Base-by-base conservation (phyloP, 2,329 filamentous ascomycete species). In the Chaetomiaceae sp. region DNA sequence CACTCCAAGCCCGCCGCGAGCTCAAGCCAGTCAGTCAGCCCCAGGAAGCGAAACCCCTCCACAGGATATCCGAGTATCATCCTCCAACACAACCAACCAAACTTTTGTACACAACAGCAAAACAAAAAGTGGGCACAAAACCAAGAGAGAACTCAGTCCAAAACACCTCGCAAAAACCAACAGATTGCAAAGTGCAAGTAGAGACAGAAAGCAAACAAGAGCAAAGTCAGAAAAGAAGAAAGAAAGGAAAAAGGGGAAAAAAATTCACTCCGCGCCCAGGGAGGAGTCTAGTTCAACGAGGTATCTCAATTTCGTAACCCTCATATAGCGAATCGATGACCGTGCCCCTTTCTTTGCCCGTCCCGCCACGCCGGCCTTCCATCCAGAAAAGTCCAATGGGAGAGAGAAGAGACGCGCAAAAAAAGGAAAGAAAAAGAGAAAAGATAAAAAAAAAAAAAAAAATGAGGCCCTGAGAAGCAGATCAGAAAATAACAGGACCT, bases 281-380 rank as follows among this genome's bases (percentile, higher is more conserved):
- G n/a, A n/a, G n/a, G 34, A 52, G 42, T 41, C 25, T 37, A 42
- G 13, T 31, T 14, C 23, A 27, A 40, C 35, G 44, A 64, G 62
- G 62, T 65, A 65, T 66, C 62, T 63, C 57, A 57, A 56, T 56
- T 57, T 59, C 54, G 52, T 58, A 51, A 51, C 42, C 53, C 59
- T 59, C 59, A 55, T 58, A 45, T 55, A 40, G 39, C 33, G 19
- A n/a, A 49, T 49, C 44, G 44, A 39, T 51, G 25, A 25, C 20
- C 44, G 12, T 21, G 19, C 43, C 14, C n/a, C 10, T 12, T 10
- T 13, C 14, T 14, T 16, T 9, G n/a, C 35, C 30, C 25, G 9
- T 14, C 35, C 34, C 31, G 12, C 12, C 42, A 38, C 37, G 38
- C 35, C 52, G 30, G 42, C 25, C 51, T 45, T 25, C 42, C 51